A percentile compares a stretch with the other conserved stretches of the same genome.
These are phyloP conservation scores for Eurotiales sp. DNA, from an alignment of 2,329 filamentous ascomycete genomes.

Conservation along the genomic window DNA sequence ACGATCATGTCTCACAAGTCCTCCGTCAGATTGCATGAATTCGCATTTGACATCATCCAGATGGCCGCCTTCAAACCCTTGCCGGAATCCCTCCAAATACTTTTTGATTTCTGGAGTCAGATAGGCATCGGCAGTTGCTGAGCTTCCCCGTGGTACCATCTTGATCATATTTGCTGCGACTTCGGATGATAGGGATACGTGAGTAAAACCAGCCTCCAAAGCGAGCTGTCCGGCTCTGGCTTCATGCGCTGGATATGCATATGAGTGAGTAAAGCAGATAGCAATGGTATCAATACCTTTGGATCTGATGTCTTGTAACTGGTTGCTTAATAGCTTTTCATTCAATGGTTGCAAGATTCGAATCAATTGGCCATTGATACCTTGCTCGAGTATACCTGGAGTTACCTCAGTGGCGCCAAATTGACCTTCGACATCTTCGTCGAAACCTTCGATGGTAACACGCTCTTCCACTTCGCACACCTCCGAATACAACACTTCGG, in stretches of 20 bases:
- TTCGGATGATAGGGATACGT: conserved; percentile 75
- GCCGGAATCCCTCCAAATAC: conserved; percentile 72
- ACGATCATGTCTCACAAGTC: conserved; percentile 46
- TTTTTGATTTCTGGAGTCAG: conserved; percentile 73
- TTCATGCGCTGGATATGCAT: conserved; percentile 86
- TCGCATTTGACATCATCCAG: conserved; percentile 75
- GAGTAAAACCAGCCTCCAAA: conserved; percentile 74
- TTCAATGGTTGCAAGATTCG: conserved; percentile 61
- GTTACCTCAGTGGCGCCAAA: neutral
- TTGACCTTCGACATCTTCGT: neutral
- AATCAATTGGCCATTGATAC: conserved; percentile 70
- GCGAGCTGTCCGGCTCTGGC: conserved; percentile 73
- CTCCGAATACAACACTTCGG: conserved; percentile 76
- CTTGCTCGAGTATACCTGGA: conserved; percentile 29
- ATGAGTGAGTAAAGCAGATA: conserved; percentile 86
- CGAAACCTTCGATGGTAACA: conserved; percentile 82
- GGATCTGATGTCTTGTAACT: conserved; percentile 65
- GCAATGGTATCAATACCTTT: conserved; percentile 74
- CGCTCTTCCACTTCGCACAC: conserved; percentile 86
- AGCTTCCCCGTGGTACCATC: conserved; percentile 69
- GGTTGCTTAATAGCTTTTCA: conserved; percentile 50
- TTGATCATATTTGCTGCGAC: conserved; percentile 79
- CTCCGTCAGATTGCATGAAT: conserved; percentile 88
- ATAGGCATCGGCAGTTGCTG: conserved; percentile 74
- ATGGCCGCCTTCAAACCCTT: conserved; percentile 74